Percentiles rank a stretch among this genome's conserved stretches.
phyloP scores from a whole-genome alignment of 164 flowering plant genomes.

The Cinnamomum micranthum region DNA sequence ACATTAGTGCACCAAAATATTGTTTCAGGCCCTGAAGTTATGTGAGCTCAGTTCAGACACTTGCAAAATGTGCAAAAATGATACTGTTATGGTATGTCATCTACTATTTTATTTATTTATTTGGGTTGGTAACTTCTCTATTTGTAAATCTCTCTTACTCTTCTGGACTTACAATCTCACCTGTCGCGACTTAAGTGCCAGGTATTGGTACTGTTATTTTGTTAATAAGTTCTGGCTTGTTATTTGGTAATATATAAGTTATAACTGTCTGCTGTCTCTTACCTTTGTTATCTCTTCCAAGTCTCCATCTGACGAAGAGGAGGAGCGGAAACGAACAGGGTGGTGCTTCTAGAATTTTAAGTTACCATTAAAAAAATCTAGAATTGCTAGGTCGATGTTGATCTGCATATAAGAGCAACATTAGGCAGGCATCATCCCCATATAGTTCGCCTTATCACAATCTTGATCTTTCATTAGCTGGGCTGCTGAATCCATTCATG shows the following conservation, averaged over 20 bases:
- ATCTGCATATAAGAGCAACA: not conserved
- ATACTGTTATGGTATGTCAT: slow-evolving; percentile 87
- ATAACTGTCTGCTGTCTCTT: not conserved
- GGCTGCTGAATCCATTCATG: not conserved
- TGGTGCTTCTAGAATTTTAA: not conserved
- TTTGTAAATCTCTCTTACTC: not conserved
- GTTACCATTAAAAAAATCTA: too few species aligned
- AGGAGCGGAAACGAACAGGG: not conserved
- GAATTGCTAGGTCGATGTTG: too few species aligned
- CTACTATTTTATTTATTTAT: not conserved
- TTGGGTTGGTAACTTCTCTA: not conserved
- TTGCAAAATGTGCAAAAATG: slow-evolving; percentile 99
- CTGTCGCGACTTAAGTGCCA: not conserved
- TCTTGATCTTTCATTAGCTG: not conserved
- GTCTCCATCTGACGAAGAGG: not conserved
- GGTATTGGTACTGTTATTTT: not conserved
- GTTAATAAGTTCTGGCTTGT: not conserved
- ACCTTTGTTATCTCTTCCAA: not conserved
- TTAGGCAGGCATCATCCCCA: not conserved
- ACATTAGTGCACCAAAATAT: slow-evolving; percentile 8
- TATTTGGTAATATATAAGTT: not conserved
- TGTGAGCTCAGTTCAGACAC: slow-evolving; percentile 98
- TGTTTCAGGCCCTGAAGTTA: slow-evolving; percentile 92
- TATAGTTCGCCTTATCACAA: not conserved
- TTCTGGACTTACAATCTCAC: not conserved